Conservation (phyloP, 495 filamentous ascomycete species). For the Massariosphaeria phaeospora region DNA sequence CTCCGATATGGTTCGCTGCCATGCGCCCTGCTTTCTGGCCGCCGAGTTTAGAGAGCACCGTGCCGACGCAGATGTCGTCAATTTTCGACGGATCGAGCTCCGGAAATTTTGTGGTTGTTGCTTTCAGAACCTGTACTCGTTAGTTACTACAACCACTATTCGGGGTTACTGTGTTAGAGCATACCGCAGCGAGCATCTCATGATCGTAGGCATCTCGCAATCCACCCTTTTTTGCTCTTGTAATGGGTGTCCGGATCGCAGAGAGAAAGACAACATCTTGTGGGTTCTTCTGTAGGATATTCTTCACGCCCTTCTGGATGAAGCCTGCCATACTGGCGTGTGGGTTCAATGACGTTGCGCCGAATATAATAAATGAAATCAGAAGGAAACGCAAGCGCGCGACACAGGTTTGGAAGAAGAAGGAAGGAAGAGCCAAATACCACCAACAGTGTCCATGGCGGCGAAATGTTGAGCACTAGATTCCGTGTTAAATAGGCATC, state of each 20-base stretch:
- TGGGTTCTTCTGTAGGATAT: conserved; percentile 74
- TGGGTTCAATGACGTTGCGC: background rate
- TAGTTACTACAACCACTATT: no score
- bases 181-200: conserved; percentile 68
- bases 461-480: background rate
- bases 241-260: conserved; percentile 42
- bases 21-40: conserved; percentile 88
- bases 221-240: conserved; percentile 52
- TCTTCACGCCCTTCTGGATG: conserved; percentile 60
- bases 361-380: background rate
- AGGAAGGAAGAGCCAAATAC: conserved; percentile 1
- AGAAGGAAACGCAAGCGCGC: background rate
- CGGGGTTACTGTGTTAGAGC: background rate
- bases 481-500: conserved; percentile 9
- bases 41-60: conserved; percentile 84
- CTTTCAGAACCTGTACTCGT: conserved; percentile 55
- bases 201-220: conserved; percentile 89
- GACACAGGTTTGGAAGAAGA: background rate
- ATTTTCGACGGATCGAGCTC: conserved; percentile 67
- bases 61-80: conserved; percentile 78
- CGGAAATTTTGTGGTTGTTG: conserved; percentile 70
- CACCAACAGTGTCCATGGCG: background rate
- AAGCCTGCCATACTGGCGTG: conserved; percentile 48
- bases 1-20: conserved; percentile 78
- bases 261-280: conserved; percentile 72